These are phyloP conservation scores for Castanopsis chinensis DNA, from an alignment of 306 rosid genomes.

Conservation along the genomic window DNA sequence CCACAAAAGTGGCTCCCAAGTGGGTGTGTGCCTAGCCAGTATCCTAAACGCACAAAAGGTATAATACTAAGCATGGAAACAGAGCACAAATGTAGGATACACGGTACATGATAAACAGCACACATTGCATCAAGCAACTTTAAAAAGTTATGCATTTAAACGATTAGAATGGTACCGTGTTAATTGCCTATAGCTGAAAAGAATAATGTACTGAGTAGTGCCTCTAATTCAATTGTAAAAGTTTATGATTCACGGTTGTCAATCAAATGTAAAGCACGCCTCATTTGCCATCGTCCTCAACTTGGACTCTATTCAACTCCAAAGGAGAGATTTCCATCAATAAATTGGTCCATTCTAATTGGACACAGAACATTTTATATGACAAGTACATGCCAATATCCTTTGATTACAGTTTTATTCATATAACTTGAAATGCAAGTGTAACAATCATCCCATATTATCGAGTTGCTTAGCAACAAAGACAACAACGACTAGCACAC, in stretches of 20 bases:
- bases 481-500: not conserved
- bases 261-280: too few species aligned
- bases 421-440: too few species aligned
- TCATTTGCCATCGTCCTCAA: too few species aligned
- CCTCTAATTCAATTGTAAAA: too few species aligned
- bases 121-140: not conserved
- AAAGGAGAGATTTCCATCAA: too few species aligned
- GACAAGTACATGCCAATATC: too few species aligned
- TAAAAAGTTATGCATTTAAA: not conserved
- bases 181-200: not conserved
- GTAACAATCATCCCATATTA: too few species aligned
- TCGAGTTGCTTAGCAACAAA: not conserved
- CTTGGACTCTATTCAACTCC: too few species aligned
- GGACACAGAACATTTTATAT: too few species aligned
- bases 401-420: too few species aligned
- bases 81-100: not conserved
- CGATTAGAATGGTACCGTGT: not conserved
- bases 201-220: not conserved
- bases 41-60: not conserved
- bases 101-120: not conserved
- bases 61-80: not conserved
- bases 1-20: constrained; percentile 7
- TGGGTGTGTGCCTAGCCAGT: constrained; percentile 13
- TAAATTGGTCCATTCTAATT: too few species aligned
- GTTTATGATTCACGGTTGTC: too few species aligned